phyloP scores from a whole-genome alignment of 805 yeast species.

The Lipomyces oligophaga region DNA sequence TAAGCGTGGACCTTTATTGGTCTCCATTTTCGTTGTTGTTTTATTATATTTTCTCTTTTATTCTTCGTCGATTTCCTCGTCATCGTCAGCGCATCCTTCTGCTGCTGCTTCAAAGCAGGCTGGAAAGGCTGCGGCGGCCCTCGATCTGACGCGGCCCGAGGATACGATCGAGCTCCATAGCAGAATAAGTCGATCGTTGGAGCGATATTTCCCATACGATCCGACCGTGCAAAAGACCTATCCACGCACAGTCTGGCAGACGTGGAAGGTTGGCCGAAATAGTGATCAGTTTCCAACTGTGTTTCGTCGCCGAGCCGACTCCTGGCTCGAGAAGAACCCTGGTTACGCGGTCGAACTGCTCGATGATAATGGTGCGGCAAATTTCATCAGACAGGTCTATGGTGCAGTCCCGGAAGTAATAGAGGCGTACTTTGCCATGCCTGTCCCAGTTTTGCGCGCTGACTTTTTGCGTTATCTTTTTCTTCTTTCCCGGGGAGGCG shows the following conservation, averaged over 20 bases:
- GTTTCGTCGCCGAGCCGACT: constrained; percentile 48
- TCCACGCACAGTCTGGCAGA: constrained; percentile 87
- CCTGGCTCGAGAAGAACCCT: constrained; percentile 59
- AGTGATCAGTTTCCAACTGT: constrained; percentile 55
- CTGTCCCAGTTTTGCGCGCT: constrained; percentile 78
- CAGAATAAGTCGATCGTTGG: too few relatives aligned
- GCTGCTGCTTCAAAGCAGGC: too few relatives aligned
- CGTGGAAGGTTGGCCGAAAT: constrained; percentile 73
- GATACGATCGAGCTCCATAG: too few relatives aligned
- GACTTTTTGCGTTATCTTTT: constrained; percentile 90
- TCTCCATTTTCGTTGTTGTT: too few relatives aligned
- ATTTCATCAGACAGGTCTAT: constrained; percentile 55
- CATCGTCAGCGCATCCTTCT: too few relatives aligned
- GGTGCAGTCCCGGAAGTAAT: constrained; percentile 71
- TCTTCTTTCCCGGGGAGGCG: constrained; percentile 86
- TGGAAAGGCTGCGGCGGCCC: too few relatives aligned
- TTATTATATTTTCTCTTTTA: too few relatives aligned
- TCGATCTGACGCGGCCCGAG: too few relatives aligned
- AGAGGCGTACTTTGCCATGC: constrained; percentile 71
- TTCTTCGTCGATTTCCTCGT: too few relatives aligned
- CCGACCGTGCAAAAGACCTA: constrained; percentile 47
- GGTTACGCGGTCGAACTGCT: constrained; percentile 68
- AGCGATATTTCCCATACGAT: constrained; percentile 73
- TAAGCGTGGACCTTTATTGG: too few relatives aligned
- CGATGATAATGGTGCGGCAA: constrained; percentile 62